Evolutionary conservation across 805 yeast species (phyloP).

Genomic region (Metschnikowia anglica): DNA sequence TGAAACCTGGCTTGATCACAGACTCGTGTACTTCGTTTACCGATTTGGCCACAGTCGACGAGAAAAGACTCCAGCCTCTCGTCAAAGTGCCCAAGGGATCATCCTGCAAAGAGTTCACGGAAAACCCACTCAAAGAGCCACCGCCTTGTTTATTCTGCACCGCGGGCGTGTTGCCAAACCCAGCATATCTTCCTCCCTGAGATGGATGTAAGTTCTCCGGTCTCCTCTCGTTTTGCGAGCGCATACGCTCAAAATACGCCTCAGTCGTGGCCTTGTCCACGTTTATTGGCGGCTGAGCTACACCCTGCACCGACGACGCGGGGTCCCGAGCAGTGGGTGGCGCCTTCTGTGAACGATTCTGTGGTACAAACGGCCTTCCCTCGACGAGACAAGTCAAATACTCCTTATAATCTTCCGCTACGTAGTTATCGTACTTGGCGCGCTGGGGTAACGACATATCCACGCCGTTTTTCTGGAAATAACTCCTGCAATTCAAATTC

Average conservation of each 20-base stretch:
- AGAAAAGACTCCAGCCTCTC: conserved; percentile 93
- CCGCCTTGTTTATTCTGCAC: conserved; percentile 35
- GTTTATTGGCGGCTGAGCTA: conserved; percentile 29
- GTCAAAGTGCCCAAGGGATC: conserved; percentile 91
- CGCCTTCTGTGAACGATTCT: conserved; percentile 53
- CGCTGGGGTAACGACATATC: conserved; percentile 63
- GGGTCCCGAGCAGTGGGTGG: not conserved
- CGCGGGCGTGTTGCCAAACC: conserved; percentile 82
- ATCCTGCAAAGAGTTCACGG: conserved; percentile 64
- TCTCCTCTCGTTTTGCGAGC: conserved; percentile 66
- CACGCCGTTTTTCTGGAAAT: conserved; percentile 70
- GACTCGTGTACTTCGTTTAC: conserved; percentile 82
- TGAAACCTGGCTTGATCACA: conserved; percentile 88
- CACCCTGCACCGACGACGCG: conserved; percentile 19
- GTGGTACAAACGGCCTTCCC: conserved; percentile 66
- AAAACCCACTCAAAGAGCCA: conserved; percentile 54
- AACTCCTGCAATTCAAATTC: conserved; percentile 68
- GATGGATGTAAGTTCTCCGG: conserved; percentile 85
- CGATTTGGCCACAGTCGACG: conserved; percentile 80
- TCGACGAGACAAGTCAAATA: conserved; percentile 72
- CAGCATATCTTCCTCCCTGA: conserved; percentile 89
- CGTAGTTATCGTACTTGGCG: conserved; percentile 79
- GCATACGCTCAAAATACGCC: conserved; percentile 76
- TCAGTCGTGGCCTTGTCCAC: conserved; percentile 63
- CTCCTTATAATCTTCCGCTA: conserved; percentile 93